Evolutionary conservation across 345 rosid genomes (phyloP), one percentile per base, ranked within the genome.

Genomic region (Xanthoceras sorbifolium): DNA sequence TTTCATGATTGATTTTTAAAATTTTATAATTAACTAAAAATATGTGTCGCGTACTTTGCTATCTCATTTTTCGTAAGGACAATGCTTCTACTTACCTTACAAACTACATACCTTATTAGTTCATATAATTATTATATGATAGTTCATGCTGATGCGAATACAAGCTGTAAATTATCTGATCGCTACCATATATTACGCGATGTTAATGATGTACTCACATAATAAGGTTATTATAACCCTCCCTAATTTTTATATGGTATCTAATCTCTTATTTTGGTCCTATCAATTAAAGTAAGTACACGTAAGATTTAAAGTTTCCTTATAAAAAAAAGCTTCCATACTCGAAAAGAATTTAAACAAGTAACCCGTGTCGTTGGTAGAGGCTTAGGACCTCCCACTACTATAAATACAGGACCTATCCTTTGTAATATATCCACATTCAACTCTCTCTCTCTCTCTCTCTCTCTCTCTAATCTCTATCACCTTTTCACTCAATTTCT

Each of bases 401-500:
- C 69, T 36, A 36, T 65, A 65, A 7, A 65, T 65, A 57, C 63
- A 20, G 20, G 46, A 40, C 28, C 71, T 6, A 32, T 42, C 26
- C 32, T 40, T 67, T 17, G 55, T 50, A 15, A 3, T 22, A 22
- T 12, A 44, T 26, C 29, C 17, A 17, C 11, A 50, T 18, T 4
- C 55, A 50, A 15, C 55, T 17, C 3, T 29, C 67, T 64, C 67
- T 9, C 42, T 32, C 44, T n/a, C n/a, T n/a, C n/a, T n/a, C n/a
- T n/a, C n/a, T n/a, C n/a, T n/a, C n/a, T n/a, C n/a, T n/a, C n/a
- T n/a, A n/a, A n/a, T n/a, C n/a, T 64, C 25, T 32, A 32, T 64
- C 67, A 28, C 42, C 29, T 38, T 25, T n/a, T 67, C 71, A 22
- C 50, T 69, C 57, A 48, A 44, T 8, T 63, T 25, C 76, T 26